phyloP scores from a whole-genome alignment of 2,329 filamentous ascomycete genomes.

The Coniosporium tulheliwenetii region DNA sequence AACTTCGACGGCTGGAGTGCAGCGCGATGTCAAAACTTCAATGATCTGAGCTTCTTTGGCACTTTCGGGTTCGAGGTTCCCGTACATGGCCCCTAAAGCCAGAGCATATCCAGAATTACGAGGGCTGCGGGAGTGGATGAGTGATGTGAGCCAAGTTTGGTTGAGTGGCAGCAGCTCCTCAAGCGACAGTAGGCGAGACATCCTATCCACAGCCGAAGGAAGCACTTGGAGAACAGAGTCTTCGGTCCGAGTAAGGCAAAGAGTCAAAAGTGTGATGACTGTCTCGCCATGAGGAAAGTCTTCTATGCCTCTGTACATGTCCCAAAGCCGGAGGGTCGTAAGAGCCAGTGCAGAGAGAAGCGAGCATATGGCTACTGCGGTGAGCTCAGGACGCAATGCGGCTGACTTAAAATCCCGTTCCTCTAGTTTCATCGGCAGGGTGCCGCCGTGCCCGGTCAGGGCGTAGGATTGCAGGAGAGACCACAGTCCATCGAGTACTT shows the following conservation, averaged over 20 bases:
- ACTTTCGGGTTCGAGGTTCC: not conserved
- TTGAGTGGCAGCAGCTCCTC: slow-evolving; percentile 6
- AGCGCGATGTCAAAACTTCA: slow-evolving; percentile 18
- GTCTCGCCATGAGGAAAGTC: too few relatives aligned
- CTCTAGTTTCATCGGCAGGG: too few relatives aligned
- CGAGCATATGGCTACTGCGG: slow-evolving; percentile 45
- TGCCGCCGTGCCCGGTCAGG: slow-evolving; percentile 1
- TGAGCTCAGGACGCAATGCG: slow-evolving; percentile 44
- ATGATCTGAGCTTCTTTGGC: slow-evolving; percentile 13
- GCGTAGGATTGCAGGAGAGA: not conserved
- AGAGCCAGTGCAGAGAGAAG: slow-evolving; percentile 34
- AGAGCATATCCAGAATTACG: slow-evolving; percentile 26
- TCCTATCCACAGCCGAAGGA: not conserved
- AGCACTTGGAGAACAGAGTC: not conserved
- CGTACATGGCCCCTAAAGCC: slow-evolving; percentile 25
- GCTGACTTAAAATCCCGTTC: slow-evolving; percentile 23
- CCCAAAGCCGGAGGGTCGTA: not conserved
- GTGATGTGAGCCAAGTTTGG: slow-evolving; percentile 13
- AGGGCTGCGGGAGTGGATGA: slow-evolving; percentile 20
- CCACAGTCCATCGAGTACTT: not conserved
- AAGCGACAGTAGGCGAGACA: not conserved
- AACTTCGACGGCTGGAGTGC: slow-evolving; percentile 20
- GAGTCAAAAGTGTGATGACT: not conserved
- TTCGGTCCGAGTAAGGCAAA: slow-evolving; percentile 1
- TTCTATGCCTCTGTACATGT: too few relatives aligned